Conservation (phyloP, 176 grass and related monocot genomes). For the Oryza rufipogon region DNA sequence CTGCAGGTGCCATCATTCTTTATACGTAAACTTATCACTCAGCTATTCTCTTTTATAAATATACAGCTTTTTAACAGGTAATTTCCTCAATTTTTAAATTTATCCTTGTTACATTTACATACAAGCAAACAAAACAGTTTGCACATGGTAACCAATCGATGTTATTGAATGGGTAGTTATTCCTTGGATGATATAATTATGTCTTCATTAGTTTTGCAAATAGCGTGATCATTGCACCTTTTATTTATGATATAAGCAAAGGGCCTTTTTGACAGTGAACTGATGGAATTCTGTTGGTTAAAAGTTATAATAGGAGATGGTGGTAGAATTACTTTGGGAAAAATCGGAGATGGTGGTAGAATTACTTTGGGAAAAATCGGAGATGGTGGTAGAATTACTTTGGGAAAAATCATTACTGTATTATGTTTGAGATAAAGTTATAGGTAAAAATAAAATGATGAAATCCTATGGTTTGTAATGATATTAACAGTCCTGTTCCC, state of each 20-base stretch:
- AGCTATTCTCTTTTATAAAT: conserved; percentile 97
- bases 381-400: conserved; percentile 5
- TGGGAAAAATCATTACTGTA: conserved; percentile 4
- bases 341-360: no score
- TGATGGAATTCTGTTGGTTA: conserved; percentile 21
- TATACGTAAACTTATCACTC: conserved; percentile 92
- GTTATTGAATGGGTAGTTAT: neutral
- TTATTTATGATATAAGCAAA: conserved; percentile 19
- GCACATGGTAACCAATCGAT: conserved; percentile 24
- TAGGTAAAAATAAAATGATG: neutral
- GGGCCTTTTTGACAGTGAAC: neutral
- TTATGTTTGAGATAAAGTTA: conserved; percentile 17
- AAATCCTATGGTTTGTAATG: conserved; percentile 21
- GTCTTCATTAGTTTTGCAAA: conserved; percentile 11
- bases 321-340: no score
- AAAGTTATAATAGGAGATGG: neutral
- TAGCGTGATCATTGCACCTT: neutral
- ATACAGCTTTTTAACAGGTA: conserved; percentile 99
- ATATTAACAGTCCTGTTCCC: conserved; percentile 29
- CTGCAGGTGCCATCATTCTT: conserved; percentile 94
- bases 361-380: conserved; percentile 20
- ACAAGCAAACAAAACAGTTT: conserved; percentile 7
- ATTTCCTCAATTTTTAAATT: conserved; percentile 26
- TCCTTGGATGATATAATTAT: conserved; percentile 1
- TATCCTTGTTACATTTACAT: conserved; percentile 6